Evolutionary conservation across 2,329 filamentous ascomycete genomes (phyloP), one percentile per base, ranked within the genome.

Genomic region (Fusarium kyushuense): DNA sequence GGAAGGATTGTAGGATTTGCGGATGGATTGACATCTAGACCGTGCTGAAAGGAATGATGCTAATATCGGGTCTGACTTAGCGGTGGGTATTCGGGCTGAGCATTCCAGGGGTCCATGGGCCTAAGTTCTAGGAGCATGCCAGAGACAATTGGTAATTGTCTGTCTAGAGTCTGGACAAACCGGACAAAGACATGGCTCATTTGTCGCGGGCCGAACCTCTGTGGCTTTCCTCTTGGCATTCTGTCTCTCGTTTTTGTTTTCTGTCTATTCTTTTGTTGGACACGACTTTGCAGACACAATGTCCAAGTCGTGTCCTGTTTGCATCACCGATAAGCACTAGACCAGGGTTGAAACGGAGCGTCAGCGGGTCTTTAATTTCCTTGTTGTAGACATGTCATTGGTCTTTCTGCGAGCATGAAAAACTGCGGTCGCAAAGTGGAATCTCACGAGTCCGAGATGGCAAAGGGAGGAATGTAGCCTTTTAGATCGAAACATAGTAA

Each of bases 61-160:
- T 40, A 30, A 45, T 52, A 41, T 52, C 54, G 46, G 42, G 40
- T 45, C 51, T 47, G 57, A 58, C 13, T 40, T 64, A 52, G 65
- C 19, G 54, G 46, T 49, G 40, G 36, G 21, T 32, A 54, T 45
- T 13, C 4, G 23, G 58, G n/a, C 46, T 49, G 38, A 42, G 36
- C 67, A 70, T 70, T 62, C 52, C 55, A 51, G 42, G 54, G 43
- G 41, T 35, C 49, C n/a, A 42, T 56, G 51, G 30, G 32, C 32
- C 29, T 41, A 51, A 27, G 11, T 40, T 53, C 12, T n/a, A 17
- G 38, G 8, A 53, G 17, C 58, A 69, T 63, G 35, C 66, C 66
- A 53, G 35, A 21, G 43, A 6, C 12, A 47, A 41, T 51, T 33
- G 10, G 21, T 9, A 3, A 47, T 21, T 45, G 35, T 48, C 32